Conservation (phyloP, 495 filamentous ascomycete species). For the Neurospora sp. region DNA sequence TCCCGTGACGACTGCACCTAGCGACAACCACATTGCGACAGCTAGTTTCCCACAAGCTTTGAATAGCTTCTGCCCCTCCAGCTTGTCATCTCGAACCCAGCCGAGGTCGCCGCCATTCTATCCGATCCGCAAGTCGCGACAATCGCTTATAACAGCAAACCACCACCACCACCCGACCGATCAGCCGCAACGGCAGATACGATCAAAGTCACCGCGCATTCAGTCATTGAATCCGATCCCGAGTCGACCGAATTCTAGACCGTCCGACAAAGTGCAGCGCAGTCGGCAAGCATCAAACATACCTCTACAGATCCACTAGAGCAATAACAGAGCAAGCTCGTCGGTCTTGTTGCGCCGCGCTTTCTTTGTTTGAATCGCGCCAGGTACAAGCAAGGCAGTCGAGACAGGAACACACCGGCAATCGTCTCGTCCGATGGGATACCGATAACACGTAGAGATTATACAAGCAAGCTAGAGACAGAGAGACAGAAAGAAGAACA, state of each 20-base stretch:
- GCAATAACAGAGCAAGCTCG: not conserved
- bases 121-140: not conserved
- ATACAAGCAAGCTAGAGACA: not conserved
- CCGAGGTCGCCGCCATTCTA: not conserved
- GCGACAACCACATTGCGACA: conserved; percentile 1
- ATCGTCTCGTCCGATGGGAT: not conserved
- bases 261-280: not conserved
- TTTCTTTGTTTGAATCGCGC: not conserved
- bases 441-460: not conserved
- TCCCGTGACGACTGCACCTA: conserved; percentile 5
- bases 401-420: not conserved
- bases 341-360: not conserved
- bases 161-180: not conserved
- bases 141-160: not conserved
- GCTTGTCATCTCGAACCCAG: not conserved
- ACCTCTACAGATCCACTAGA: not conserved
- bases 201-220: not conserved
- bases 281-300: not conserved
- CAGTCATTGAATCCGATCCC: not conserved
- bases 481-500: not conserved
- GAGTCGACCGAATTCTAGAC: not conserved
- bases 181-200: not conserved
- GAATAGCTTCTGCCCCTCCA: not conserved
- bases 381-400: not conserved
- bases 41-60: not conserved